Conservation (phyloP, 2,329 filamentous ascomycete species). For the Cercospora brassicicola region DNA sequence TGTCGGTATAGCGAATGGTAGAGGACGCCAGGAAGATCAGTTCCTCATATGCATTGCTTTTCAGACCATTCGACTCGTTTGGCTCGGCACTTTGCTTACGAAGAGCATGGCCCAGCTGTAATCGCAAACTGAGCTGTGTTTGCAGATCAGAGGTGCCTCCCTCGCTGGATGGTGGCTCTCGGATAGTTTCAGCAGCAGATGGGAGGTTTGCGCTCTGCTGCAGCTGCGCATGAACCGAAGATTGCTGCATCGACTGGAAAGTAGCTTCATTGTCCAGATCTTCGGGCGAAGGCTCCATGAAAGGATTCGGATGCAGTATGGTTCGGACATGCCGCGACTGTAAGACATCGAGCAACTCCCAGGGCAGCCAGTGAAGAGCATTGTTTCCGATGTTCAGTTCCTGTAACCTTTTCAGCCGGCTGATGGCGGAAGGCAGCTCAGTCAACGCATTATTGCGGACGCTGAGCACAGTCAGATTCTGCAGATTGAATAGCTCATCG, state of each 20-base stretch:
- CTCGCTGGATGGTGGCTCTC: conserved; percentile 11
- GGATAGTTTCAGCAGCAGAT: conserved; percentile 17
- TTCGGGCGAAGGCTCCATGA: conserved; percentile 39
- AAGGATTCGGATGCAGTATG: conserved; percentile 64
- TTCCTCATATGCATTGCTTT: conserved; percentile 26
- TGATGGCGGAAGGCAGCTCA: conserved; percentile 62
- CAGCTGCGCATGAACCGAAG: conserved; percentile 8
- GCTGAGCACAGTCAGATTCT: conserved; percentile 64
- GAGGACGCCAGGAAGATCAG: conserved; percentile 37
- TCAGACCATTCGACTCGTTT: background rate
- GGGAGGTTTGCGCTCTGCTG: conserved; percentile 22
- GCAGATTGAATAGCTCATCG: conserved; percentile 60
- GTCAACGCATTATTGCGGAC: conserved; percentile 64
- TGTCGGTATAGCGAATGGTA: conserved; percentile 29
- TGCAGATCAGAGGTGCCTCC: conserved; percentile 19
- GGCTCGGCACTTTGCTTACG: conserved; percentile 22
- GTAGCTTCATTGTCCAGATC: conserved; percentile 17
- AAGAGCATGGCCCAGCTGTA: conserved; percentile 29
- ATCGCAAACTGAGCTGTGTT: conserved; percentile 25
- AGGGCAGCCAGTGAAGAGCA: conserved; percentile 60
- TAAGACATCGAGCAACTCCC: conserved; percentile 62
- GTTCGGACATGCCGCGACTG: conserved; percentile 51
- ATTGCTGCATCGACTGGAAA: background rate
- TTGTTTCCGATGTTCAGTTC: conserved; percentile 69
- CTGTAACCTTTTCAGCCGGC: conserved; percentile 58